Percentiles rank a stretch among this genome's conserved stretches.
phyloP scores from a whole-genome alignment of 2,329 filamentous ascomycete genomes.

The Thermothelomyces thermophilus region DNA sequence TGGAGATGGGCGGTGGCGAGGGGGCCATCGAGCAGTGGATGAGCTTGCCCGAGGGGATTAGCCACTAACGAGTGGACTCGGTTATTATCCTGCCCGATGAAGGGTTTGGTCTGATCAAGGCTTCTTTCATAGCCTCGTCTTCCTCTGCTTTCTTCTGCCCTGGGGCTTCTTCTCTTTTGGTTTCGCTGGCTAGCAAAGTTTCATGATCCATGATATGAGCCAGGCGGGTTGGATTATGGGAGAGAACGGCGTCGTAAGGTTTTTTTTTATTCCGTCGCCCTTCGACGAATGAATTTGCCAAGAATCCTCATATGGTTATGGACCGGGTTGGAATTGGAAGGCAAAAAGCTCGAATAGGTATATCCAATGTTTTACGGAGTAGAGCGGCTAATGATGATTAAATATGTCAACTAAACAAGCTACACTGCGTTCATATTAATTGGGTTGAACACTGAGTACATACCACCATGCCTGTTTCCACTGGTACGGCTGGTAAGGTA shows the following conservation, averaged over 20 bases:
- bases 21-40: conserved; percentile 6
- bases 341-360: conserved; percentile 1
- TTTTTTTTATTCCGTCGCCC: not conserved
- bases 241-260: not conserved
- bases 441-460: too few species aligned
- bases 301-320: not conserved
- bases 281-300: not conserved
- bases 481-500: too few species aligned
- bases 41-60: conserved; percentile 9
- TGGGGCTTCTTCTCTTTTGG: not conserved
- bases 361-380: too few species aligned
- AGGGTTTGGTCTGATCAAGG: too few species aligned
- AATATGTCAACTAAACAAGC: not conserved
- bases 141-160: not conserved
- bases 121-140: not conserved
- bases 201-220: not conserved
- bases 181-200: not conserved
- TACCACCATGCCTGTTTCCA: too few species aligned
- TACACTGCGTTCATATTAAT: too few species aligned
- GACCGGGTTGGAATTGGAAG: not conserved
- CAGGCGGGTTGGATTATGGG: not conserved
- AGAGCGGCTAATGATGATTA: not conserved
- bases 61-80: too few species aligned
- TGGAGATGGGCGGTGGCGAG: not conserved
- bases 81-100: too few species aligned